phyloP scores from a whole-genome alignment of 2,329 filamentous ascomycete genomes.

The Pezicula rhizophila region DNA sequence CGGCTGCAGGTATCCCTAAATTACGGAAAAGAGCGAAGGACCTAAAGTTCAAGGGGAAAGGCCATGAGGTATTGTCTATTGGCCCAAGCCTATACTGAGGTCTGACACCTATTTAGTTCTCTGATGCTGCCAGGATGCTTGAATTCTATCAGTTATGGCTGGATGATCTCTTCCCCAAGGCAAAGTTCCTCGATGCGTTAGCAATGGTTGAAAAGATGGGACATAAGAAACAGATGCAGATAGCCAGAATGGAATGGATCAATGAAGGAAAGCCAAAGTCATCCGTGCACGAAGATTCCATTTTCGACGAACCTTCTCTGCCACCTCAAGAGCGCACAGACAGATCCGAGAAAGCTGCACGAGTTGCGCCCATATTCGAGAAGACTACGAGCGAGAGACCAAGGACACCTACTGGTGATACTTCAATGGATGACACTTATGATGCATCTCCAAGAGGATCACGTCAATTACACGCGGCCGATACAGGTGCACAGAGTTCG shows the following conservation, averaged over 20 bases:
- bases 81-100: neutral
- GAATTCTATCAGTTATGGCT: constrained; percentile 96
- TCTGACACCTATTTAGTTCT: constrained; percentile 51
- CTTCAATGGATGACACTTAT: constrained; percentile 37
- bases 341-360: constrained; percentile 23
- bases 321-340: constrained; percentile 23
- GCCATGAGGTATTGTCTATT: constrained; percentile 63
- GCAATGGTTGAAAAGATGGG: constrained; percentile 89
- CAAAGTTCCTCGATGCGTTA: constrained; percentile 85
- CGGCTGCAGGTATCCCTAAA: constrained; percentile 75
- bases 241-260: constrained; percentile 76
- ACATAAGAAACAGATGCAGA: constrained; percentile 72
- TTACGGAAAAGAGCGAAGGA: constrained; percentile 65
- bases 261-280: constrained; percentile 60
- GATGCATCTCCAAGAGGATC: constrained; percentile 40
- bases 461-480: constrained; percentile 13
- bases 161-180: constrained; percentile 90
- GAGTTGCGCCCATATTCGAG: constrained; percentile 34
- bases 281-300: constrained; percentile 20
- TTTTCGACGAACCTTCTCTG: constrained; percentile 20
- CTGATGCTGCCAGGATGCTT: constrained; percentile 73
- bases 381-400: constrained; percentile 17
- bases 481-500: constrained; percentile 17
- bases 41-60: constrained; percentile 83
- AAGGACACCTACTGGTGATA: constrained; percentile 36